Evolutionary conservation across 257 asterid genomes (phyloP).

Genomic region (Thymus mandschuricus): DNA sequence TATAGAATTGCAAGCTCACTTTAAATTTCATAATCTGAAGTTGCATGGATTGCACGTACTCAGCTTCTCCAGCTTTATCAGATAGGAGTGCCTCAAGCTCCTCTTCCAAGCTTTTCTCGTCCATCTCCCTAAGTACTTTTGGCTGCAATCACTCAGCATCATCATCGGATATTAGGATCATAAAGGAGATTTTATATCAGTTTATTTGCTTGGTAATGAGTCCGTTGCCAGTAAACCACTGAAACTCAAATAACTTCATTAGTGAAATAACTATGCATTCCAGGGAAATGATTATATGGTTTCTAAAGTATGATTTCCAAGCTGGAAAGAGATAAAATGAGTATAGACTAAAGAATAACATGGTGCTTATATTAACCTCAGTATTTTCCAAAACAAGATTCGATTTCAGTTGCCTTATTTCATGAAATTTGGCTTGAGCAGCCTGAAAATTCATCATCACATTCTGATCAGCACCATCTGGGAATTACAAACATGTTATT

Average conservation of each 20-base stretch:
- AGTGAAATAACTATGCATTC: slow-evolving; percentile 11
- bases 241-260: slow-evolving; percentile 13
- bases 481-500: slow-evolving; percentile 33
- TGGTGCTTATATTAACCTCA: slow-evolving; percentile 55
- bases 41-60: slow-evolving; percentile 72
- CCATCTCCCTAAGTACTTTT: slow-evolving; percentile 58
- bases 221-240: slow-evolving; percentile 14
- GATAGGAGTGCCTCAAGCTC: slow-evolving; percentile 74
- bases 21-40: slow-evolving; percentile 67
- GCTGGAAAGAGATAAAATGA: neutral
- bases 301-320: neutral
- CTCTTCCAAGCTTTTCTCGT: slow-evolving; percentile 55
- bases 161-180: slow-evolving; percentile 14
- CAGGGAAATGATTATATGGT: neutral
- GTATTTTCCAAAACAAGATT: slow-evolving; percentile 51
- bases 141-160: slow-evolving; percentile 52
- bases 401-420: slow-evolving; percentile 52
- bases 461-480: slow-evolving; percentile 39
- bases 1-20: slow-evolving; percentile 44
- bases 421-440: slow-evolving; percentile 56
- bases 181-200: neutral
- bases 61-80: slow-evolving; percentile 74
- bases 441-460: slow-evolving; percentile 48
- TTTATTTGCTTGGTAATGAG: slow-evolving; percentile 6
- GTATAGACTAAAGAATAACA: neutral